Base-by-base conservation (phyloP, 2,329 filamentous ascomycete genomes). In the Diaporthe citri region DNA sequence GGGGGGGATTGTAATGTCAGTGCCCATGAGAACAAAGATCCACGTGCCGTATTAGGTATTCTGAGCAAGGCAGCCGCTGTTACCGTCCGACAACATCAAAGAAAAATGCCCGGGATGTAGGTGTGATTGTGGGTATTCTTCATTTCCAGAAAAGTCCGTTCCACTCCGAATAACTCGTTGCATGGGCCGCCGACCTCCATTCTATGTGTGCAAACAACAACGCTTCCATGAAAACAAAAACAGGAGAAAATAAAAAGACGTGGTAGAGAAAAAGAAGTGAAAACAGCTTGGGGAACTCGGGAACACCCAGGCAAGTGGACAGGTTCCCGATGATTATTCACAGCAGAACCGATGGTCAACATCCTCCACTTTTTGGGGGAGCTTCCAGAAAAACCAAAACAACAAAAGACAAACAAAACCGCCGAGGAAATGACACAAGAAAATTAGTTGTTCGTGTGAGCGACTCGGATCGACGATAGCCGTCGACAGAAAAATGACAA, bases 111-210 rank as follows among this genome's bases (percentile, higher is more conserved):
- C 48, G 48, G 48, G 22, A 55, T 52, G 34, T 69, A 69, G 48
- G n/a, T 69, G 64, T 69, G 64, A 69, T 69, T 55, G 64, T 69
- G 64, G 64, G 64, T 69, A 69, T 69, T 69, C 64, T 69, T 69
- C 64, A 69, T 69, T 69, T 69, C 64, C 64, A 41, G 64, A 69
- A 69, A 55, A 55, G 64, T 69, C 64, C 64, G 46, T 69, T 69
- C 64, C 64, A 69, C 64, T 55, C 64, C 64, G 46, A 67, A 51
- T 55, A 69, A 69, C 64, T 69, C 64, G 64, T 69, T 41, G 64
- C 64, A 55, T 69, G 64, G 48, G 46, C 64, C 41, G n/a, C 64
- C 64, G 25, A 55, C 48, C 64, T 69, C 46, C 64, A 41, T 69
- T 69, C 64, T 69, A 69, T 69, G 46, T 69, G 48, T 39, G 62